A percentile compares a stretch with the other conserved stretches of the same genome.
Evolutionary conservation across 306 rosid species (phyloP).

Genomic region (Cyamopsis tetragonoloba): DNA sequence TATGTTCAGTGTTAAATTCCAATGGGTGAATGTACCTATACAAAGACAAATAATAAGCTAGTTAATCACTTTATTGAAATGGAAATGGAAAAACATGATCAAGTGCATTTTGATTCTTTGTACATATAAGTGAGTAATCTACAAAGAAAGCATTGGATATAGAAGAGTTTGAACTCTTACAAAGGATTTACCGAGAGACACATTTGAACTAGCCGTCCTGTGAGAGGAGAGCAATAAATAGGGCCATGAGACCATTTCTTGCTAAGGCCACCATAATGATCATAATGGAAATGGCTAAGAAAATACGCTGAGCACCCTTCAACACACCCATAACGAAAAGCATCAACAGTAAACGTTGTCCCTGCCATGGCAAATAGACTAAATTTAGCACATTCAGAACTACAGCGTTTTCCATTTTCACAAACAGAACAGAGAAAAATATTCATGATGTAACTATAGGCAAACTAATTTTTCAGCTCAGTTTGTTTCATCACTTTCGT

Average conservation of each 20-base stretch:
- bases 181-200: constrained; percentile 47
- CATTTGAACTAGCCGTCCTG: constrained; percentile 42
- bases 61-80: constrained; percentile 5
- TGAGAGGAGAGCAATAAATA: constrained; percentile 48
- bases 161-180: constrained; percentile 31
- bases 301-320: constrained; percentile 49
- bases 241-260: constrained; percentile 61
- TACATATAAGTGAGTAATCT: neutral
- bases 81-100: neutral
- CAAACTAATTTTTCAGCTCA: neutral
- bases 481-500: neutral
- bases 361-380: constrained; percentile 29
- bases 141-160: neutral
- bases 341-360: constrained; percentile 51
- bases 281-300: constrained; percentile 48
- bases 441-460: neutral
- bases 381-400: constrained; percentile 7
- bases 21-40: constrained; percentile 40
- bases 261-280: constrained; percentile 56
- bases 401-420: neutral
- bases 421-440: neutral
- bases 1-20: constrained; percentile 38
- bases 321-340: constrained; percentile 50
- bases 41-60: constrained; percentile 11
- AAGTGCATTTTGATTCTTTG: neutral